phyloP scores from a whole-genome alignment of 1,139 yeast genomes.

The Blastobotrys petasosporus region DNA sequence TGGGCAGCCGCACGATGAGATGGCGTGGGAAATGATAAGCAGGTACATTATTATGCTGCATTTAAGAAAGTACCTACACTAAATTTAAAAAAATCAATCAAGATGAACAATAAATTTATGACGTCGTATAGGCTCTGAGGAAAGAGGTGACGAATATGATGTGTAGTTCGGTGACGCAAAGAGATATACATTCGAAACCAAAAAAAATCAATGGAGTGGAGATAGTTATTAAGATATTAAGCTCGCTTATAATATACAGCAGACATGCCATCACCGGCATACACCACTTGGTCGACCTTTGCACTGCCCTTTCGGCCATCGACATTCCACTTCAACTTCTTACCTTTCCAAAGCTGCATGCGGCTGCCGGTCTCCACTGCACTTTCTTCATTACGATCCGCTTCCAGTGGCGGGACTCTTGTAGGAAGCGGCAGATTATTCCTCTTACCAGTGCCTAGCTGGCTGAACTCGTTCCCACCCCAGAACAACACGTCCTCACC shows the following conservation, averaged over 20 bases:
- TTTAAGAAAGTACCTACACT: too few relatives aligned
- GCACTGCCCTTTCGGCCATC: constrained; percentile 23
- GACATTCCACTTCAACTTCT: constrained; percentile 22
- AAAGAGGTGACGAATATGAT: too few relatives aligned
- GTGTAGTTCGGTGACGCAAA: too few relatives aligned
- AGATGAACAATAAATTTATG: too few relatives aligned
- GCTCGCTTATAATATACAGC: constrained; percentile 47
- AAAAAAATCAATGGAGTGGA: too few relatives aligned
- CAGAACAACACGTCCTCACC: constrained; percentile 57
- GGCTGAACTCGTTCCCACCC: constrained; percentile 82
- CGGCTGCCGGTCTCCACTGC: constrained; percentile 39
- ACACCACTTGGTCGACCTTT: constrained; percentile 48
- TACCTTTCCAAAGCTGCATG: constrained; percentile 40
- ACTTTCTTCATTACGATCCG: constrained; percentile 12
- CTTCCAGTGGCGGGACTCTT: constrained; percentile 16
- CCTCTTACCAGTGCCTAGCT: constrained; percentile 75
- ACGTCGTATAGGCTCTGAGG: too few relatives aligned
- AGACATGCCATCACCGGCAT: constrained; percentile 57
- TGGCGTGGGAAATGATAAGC: too few relatives aligned
- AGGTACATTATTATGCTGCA: too few relatives aligned
- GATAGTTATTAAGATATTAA: not conserved
- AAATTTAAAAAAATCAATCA: too few relatives aligned
- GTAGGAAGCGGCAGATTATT: constrained; percentile 32
- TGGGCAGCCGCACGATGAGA: too few relatives aligned
- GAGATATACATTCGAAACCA: too few relatives aligned